Evolutionary conservation across 2,329 filamentous ascomycete genomes (phyloP).

Genomic region (Penicillium brasilianum): DNA sequence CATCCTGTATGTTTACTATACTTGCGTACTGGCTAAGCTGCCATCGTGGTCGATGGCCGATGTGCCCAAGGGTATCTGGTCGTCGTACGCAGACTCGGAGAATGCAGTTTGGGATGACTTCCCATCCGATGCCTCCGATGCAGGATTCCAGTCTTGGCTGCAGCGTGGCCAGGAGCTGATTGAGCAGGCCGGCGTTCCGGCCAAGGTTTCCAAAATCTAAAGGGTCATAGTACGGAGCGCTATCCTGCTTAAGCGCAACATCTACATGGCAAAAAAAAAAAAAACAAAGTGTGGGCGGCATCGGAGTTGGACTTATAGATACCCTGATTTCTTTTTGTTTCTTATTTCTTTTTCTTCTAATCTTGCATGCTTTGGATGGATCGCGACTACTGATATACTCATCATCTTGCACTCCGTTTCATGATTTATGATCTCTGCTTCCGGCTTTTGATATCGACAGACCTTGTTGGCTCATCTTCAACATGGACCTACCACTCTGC

Average conservation of each 20-base stretch:
- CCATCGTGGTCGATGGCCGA: slow-evolving; percentile 45
- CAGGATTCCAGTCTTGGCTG: slow-evolving; percentile 51
- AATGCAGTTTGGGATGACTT: slow-evolving; percentile 51
- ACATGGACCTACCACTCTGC: neutral
- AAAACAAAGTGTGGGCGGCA: slow-evolving; percentile 26
- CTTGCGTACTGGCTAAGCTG: slow-evolving; percentile 49
- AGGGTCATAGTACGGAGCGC: neutral
- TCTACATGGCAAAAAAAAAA: slow-evolving; percentile 8
- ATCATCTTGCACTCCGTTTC: slow-evolving; percentile 13
- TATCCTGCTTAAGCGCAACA: neutral
- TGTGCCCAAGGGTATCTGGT: slow-evolving; percentile 48
- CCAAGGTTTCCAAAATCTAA: slow-evolving; percentile 36
- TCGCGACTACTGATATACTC: slow-evolving; percentile 23
- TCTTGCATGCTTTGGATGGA: slow-evolving; percentile 13
- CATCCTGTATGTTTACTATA: slow-evolving; percentile 55
- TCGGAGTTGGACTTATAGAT: slow-evolving; percentile 41
- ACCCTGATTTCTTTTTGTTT: slow-evolving; percentile 40
- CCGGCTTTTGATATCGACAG: slow-evolving; percentile 2
- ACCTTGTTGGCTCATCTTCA: slow-evolving; percentile 14
- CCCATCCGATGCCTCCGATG: slow-evolving; percentile 44
- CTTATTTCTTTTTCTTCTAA: slow-evolving; percentile 18
- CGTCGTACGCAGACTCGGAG: slow-evolving; percentile 49
- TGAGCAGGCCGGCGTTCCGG: slow-evolving; percentile 45
- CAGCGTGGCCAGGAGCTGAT: slow-evolving; percentile 46
- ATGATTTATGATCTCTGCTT: slow-evolving; percentile 34